Conservation (phyloP, 345 rosid genomes). For the Salix purpurea region DNA sequence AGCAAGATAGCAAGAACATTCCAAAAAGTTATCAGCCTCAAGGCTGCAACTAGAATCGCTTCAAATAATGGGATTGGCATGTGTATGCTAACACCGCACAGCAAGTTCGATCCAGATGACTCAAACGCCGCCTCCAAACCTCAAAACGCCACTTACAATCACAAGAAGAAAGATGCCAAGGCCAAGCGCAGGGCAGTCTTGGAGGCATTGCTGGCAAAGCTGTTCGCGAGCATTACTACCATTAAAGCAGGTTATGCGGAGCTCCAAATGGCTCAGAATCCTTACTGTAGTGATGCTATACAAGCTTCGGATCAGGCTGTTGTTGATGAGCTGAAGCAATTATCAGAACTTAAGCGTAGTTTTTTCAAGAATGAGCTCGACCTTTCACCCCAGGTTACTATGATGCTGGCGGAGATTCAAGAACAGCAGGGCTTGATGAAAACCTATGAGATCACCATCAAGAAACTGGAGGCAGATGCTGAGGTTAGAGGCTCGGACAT, state of each 20-base stretch:
- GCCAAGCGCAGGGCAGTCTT: conserved; percentile 47
- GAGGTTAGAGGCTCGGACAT: conserved; percentile 40
- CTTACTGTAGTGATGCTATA: conserved; percentile 69
- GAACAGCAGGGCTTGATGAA: conserved; percentile 92
- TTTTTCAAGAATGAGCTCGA: conserved; percentile 66
- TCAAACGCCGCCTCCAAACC: background rate
- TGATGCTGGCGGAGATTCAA: conserved; percentile 89
- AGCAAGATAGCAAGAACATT: conserved; percentile 65
- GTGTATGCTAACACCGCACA: conserved; percentile 56
- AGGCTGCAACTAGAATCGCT: conserved; percentile 43
- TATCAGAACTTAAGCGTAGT: conserved; percentile 70
- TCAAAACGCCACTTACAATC: background rate
- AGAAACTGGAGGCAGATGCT: conserved; percentile 57
- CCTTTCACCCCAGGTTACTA: conserved; percentile 77
- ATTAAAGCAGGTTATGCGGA: conserved; percentile 93
- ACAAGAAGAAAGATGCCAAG: conserved; percentile 16
- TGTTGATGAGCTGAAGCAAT: conserved; percentile 64
- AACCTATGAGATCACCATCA: conserved; percentile 74
- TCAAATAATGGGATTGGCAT: conserved; percentile 67
- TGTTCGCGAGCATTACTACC: conserved; percentile 69
- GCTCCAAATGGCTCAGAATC: conserved; percentile 88
- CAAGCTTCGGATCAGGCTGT: conserved; percentile 79
- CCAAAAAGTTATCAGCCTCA: conserved; percentile 57
- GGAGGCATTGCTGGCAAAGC: conserved; percentile 69
- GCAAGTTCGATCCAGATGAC: conserved; percentile 34